phyloP scores from a whole-genome alignment of 73 alveolate genomes.

The Paramecium primaurelia region DNA sequence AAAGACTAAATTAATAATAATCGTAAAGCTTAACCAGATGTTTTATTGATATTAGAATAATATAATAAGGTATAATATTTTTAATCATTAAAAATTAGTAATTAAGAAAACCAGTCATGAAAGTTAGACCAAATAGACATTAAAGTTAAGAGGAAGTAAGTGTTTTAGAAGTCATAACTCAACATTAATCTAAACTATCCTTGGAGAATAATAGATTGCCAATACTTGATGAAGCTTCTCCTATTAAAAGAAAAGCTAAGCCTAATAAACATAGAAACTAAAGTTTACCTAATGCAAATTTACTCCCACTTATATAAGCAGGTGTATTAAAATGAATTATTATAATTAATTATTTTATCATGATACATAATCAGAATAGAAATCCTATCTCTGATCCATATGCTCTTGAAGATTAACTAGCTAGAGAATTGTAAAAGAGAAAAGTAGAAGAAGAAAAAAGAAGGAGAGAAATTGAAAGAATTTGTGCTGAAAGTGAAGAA shows the following conservation, averaged over 20 bases:
- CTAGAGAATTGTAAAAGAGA: constrained; percentile 56
- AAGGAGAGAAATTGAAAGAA: constrained; percentile 54
- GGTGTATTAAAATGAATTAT: constrained; percentile 27
- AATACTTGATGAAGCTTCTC: neutral
- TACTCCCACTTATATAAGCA: constrained; percentile 35
- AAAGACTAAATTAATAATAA: neutral
- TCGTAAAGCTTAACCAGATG: neutral
- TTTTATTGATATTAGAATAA: neutral
- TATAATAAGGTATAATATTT: neutral
- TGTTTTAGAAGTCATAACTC: constrained; percentile 11
- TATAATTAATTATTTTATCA: neutral
- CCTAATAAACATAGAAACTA: constrained; percentile 16
- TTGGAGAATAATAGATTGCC: constrained; percentile 35
- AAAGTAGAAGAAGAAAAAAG: constrained; percentile 58
- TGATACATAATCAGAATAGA: constrained; percentile 8
- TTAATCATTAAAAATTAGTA: neutral
- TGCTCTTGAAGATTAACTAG: constrained; percentile 51
- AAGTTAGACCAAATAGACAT: constrained; percentile 46
- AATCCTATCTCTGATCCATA: constrained; percentile 38
- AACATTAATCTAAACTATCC: constrained; percentile 25
- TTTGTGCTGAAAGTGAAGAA: constrained; percentile 62
- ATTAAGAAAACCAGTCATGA: constrained; percentile 17
- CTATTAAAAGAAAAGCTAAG: neutral
- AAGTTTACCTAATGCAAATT: constrained; percentile 40
- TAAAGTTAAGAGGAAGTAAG: neutral